A percentile compares a stretch with the other conserved stretches of the same genome.
phyloP scores from a whole-genome alignment of 306 rosid species.

The Cicer bijugum region DNA sequence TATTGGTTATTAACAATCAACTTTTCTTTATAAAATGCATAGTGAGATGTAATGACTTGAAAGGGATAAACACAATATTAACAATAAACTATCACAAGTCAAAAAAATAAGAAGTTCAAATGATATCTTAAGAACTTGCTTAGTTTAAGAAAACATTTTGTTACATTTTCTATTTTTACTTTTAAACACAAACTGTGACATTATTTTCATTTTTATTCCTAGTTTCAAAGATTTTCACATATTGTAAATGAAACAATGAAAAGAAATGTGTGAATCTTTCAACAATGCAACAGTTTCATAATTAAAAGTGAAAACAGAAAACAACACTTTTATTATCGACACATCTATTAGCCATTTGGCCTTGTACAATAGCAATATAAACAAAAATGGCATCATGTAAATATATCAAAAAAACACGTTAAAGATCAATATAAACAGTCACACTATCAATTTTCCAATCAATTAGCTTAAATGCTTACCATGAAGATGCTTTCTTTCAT shows the following conservation, averaged over 20 bases:
- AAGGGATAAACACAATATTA: too few species aligned
- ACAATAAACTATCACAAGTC: neutral
- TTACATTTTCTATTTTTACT: too few species aligned
- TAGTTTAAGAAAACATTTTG: too few species aligned
- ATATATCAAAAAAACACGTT: neutral
- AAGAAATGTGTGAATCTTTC: too few species aligned
- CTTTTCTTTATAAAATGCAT: too few species aligned
- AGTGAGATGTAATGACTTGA: too few species aligned
- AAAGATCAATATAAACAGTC: neutral
- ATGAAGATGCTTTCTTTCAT: conserved; percentile 12
- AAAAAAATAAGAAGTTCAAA: conserved; percentile 1
- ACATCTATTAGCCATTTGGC: too few species aligned
- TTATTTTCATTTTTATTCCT: neutral
- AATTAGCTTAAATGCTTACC: conserved; percentile 40
- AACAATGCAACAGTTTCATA: too few species aligned
- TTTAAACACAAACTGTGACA: too few species aligned
- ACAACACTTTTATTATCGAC: too few species aligned
- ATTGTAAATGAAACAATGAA: neutral
- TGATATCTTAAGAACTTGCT: neutral
- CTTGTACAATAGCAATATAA: conserved; percentile 1
- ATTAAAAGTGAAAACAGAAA: too few species aligned
- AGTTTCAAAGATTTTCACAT: neutral
- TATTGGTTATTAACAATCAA: too few species aligned
- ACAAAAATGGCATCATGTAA: neutral
- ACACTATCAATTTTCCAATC: neutral